These are phyloP conservation scores for Tolypocladium pustulatum DNA, from an alignment of 2,329 filamentous ascomycete species.

Conservation along the genomic window DNA sequence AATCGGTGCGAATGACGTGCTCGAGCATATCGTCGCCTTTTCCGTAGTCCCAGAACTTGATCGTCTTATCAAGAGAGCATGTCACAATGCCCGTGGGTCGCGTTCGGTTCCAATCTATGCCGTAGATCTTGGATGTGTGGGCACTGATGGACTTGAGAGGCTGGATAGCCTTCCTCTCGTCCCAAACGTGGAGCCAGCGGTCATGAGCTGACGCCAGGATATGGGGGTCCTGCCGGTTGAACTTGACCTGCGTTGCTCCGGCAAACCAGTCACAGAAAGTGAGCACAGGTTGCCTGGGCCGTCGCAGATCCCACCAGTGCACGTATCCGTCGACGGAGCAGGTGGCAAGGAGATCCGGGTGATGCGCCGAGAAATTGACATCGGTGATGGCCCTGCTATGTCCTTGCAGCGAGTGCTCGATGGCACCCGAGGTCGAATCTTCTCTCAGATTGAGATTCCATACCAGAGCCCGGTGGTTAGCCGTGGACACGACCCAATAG, in stretches of 20 bases:
- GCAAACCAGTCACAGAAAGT: conserved; percentile 91
- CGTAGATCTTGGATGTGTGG: conserved; percentile 89
- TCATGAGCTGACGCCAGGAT: conserved; percentile 88
- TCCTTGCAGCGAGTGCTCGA: conserved; percentile 80
- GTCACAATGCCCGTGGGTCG: conserved; percentile 64
- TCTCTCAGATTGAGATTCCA: conserved; percentile 82
- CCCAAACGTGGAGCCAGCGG: conserved; percentile 80
- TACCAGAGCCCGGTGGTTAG: conserved; percentile 86
- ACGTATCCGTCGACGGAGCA: conserved; percentile 91
- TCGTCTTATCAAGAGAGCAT: conserved; percentile 82
- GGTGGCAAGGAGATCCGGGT: conserved; percentile 80
- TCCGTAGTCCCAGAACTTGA: conserved; percentile 84
- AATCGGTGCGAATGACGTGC: conserved; percentile 69
- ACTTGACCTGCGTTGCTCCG: conserved; percentile 91
- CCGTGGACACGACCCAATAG: conserved; percentile 89
- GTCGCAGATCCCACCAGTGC: conserved; percentile 81
- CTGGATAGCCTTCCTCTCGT: conserved; percentile 66
- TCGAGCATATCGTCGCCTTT: conserved; percentile 55
- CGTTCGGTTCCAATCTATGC: conserved; percentile 85
- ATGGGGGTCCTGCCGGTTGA: conserved; percentile 78
- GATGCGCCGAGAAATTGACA: conserved; percentile 90
- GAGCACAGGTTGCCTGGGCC: conserved; percentile 60
- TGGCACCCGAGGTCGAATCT: conserved; percentile 57
- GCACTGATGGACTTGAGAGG: conserved; percentile 79
- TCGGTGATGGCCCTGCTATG: conserved; percentile 84